A percentile compares a stretch with the other conserved stretches of the same genome.
Evolutionary conservation across 768 basidiomycete genomes (phyloP).

Genomic region (Kwoniella dejecticola): DNA sequence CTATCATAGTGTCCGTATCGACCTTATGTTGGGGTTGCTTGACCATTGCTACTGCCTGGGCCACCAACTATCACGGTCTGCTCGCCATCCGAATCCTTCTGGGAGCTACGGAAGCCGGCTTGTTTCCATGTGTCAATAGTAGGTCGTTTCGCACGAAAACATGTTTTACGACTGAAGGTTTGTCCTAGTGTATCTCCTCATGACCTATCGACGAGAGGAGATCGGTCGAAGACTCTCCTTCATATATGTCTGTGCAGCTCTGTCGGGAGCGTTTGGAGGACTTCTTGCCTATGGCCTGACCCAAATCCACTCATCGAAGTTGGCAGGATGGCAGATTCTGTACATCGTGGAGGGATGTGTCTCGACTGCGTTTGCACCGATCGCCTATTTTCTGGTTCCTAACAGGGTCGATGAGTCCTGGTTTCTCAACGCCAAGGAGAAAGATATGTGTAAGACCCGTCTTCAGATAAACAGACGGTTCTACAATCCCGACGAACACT

Average conservation of each 20-base stretch:
- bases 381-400: conserved; percentile 31
- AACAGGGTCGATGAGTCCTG: conserved; percentile 31
- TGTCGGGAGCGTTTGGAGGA: conserved; percentile 71
- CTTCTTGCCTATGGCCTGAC: conserved; percentile 78
- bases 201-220: conserved; percentile 32
- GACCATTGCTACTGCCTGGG: conserved; percentile 23
- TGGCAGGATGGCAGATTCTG: conserved; percentile 38
- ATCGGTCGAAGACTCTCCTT: conserved; percentile 59
- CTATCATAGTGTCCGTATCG: conserved; percentile 15
- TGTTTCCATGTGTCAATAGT: conserved; percentile 21
- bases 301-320: conserved; percentile 59
- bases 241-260: conserved; percentile 82
- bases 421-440: conserved; percentile 35
- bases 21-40: conserved; percentile 18
- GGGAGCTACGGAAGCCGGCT: conserved; percentile 28
- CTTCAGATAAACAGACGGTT: conserved; percentile 23
- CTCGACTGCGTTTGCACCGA: conserved; percentile 24
- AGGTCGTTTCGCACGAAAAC: background rate
- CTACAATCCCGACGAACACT: conserved; percentile 37
- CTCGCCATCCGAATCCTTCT: conserved; percentile 23
- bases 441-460: conserved; percentile 21
- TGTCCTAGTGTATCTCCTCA: conserved; percentile 17
- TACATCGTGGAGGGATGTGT: conserved; percentile 40
- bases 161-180: background rate
- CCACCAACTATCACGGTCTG: conserved; percentile 27